Conservation (phyloP, 495 filamentous ascomycete species). For the Xylaria cubensis region DNA sequence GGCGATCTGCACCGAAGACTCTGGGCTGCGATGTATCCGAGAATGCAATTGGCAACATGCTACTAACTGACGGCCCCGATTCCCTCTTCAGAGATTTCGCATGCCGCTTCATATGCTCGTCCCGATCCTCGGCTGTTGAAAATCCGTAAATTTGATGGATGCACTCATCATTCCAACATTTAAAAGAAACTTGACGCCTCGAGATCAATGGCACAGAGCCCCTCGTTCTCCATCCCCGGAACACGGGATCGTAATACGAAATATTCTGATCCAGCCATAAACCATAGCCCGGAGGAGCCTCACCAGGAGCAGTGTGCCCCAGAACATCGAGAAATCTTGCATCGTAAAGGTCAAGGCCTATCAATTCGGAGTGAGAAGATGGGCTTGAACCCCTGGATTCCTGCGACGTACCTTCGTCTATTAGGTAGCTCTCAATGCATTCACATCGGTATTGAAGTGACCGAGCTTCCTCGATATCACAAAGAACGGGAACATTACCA, state of each 20-base stretch:
- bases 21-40: conserved; percentile 44
- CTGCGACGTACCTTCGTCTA: conserved; percentile 52
- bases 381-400: conserved; percentile 17
- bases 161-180: conserved; percentile 58
- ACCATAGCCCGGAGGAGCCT: conserved; percentile 51
- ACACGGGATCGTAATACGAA: conserved; percentile 52
- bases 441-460: conserved; percentile 57
- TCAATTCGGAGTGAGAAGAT: conserved; percentile 14
- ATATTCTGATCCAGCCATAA: conserved; percentile 56
- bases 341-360: conserved; percentile 55
- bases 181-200: conserved; percentile 51
- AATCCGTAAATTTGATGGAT: conserved; percentile 60
- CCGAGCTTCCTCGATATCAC: conserved; percentile 57
- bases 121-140: conserved; percentile 51
- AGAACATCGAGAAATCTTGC: conserved; percentile 50
- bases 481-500: conserved; percentile 50
- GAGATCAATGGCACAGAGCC: conserved; percentile 49
- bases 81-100: conserved; percentile 49
- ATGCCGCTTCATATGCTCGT: conserved; percentile 55
- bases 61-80: conserved; percentile 50
- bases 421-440: conserved; percentile 55
- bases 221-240: conserved; percentile 48
- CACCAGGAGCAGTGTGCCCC: conserved; percentile 45
- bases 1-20: conserved; percentile 38
- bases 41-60: conserved; percentile 46